Percentiles rank a stretch among this genome's conserved stretches.
phyloP scores from a whole-genome alignment of 768 basidiomycete genomes.

The Termitomyces sp. region DNA sequence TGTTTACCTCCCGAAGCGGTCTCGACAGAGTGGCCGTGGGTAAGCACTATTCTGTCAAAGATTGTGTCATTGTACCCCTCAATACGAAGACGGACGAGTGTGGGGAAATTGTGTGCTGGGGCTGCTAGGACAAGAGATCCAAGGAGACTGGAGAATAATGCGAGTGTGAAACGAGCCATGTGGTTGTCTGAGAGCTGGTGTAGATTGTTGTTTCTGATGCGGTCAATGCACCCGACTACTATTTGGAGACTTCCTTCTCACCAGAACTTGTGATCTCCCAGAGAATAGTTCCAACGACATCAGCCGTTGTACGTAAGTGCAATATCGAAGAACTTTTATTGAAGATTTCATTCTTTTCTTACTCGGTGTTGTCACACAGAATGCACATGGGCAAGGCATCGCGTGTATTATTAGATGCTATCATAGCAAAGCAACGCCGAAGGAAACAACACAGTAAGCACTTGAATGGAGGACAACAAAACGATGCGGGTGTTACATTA shows the following conservation, averaged over 20 bases:
- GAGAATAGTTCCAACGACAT: not conserved
- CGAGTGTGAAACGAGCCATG: not conserved
- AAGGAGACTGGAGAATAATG: not conserved
- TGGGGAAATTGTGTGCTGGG: not conserved
- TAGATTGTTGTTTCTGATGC: not conserved
- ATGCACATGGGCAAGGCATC: not conserved
- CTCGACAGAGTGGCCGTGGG: constrained; percentile 34
- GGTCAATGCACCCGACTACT: not conserved
- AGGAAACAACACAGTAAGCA: not conserved
- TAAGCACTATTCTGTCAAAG: constrained; percentile 31
- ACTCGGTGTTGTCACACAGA: not conserved
- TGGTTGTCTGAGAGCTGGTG: not conserved
- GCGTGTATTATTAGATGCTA: not conserved
- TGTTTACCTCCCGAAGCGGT: constrained; percentile 30
- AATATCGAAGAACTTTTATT: too few relatives aligned
- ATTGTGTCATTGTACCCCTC: constrained; percentile 32
- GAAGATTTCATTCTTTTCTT: not conserved
- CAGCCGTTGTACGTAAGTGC: not conserved
- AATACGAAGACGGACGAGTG: constrained; percentile 28
- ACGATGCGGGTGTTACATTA: not conserved
- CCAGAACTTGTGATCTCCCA: not conserved
- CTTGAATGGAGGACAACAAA: not conserved
- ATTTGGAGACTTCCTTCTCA: not conserved
- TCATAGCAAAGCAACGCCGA: not conserved
- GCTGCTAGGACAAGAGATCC: not conserved